Conservation (phyloP, 1,284 basidiomycete genomes). For the Thelephora terrestris region DNA sequence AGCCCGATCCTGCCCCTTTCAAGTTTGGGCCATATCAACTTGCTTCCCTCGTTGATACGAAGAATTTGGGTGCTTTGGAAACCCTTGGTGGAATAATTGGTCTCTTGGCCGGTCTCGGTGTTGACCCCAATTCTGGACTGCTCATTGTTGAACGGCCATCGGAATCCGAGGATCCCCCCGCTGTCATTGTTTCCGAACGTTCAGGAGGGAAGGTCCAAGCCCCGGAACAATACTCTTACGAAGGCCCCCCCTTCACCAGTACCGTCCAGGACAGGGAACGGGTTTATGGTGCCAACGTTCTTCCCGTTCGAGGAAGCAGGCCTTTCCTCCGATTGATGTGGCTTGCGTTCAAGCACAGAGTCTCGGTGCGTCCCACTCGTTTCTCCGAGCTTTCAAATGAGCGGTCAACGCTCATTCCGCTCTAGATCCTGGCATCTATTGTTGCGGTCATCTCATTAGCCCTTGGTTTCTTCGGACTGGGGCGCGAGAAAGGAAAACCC, state of each 20-base stretch:
- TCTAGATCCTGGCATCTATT: slow-evolving; percentile 77
- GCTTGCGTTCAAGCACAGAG: slow-evolving; percentile 92
- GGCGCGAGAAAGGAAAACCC: slow-evolving; percentile 46
- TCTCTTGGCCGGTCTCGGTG: slow-evolving; percentile 69
- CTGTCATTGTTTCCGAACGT: slow-evolving; percentile 35
- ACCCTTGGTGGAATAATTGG: slow-evolving; percentile 67
- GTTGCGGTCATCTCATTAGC: slow-evolving; percentile 91
- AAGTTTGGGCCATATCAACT: slow-evolving; percentile 64
- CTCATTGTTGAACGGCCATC: background rate
- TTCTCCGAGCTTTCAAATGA: background rate
- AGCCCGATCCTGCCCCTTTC: slow-evolving; percentile 66
- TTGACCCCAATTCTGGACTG: slow-evolving; percentile 51
- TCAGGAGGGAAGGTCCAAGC: slow-evolving; percentile 21
- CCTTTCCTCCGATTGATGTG: slow-evolving; percentile 83
- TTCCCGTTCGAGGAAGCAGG: slow-evolving; percentile 76
- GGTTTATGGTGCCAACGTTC: slow-evolving; percentile 78
- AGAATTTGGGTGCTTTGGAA: slow-evolving; percentile 59
- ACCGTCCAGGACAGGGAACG: slow-evolving; percentile 54
- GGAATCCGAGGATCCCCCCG: slow-evolving; percentile 21
- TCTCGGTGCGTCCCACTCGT: slow-evolving; percentile 50
- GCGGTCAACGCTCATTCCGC: background rate
- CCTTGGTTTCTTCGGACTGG: slow-evolving; percentile 84
- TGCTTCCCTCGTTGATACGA: slow-evolving; percentile 88
- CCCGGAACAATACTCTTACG: slow-evolving; percentile 13
- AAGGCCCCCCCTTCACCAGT: slow-evolving; percentile 39